Conservation (phyloP, 2,329 filamentous ascomycete species). For the Talaromyces sp. region DNA sequence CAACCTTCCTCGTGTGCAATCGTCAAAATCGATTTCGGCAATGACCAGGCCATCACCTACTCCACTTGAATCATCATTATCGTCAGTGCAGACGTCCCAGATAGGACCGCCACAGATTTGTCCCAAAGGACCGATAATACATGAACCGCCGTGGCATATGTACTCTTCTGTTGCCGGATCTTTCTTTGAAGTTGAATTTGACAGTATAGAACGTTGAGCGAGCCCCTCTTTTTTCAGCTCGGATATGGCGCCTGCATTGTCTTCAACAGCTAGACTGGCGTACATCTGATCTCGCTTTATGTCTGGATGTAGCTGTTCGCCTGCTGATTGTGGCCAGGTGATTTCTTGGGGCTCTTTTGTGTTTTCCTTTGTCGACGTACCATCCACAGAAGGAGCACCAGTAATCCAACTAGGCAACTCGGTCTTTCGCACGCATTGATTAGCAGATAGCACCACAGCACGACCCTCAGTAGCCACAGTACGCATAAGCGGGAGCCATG, state of each 20-base stretch:
- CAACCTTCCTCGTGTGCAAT: constrained; percentile 75
- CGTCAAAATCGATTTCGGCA: constrained; percentile 78
- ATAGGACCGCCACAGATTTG: constrained; percentile 76
- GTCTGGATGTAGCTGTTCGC: constrained; percentile 19
- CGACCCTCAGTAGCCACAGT: constrained; percentile 78
- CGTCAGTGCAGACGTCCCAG: constrained; percentile 62
- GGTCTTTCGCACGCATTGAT: constrained; percentile 69
- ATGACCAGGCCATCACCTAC: constrained; percentile 54
- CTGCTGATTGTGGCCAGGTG: constrained; percentile 36
- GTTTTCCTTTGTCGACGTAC: not conserved
- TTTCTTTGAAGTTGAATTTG: not conserved
- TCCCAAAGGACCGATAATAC: constrained; percentile 74
- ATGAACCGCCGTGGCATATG: constrained; percentile 72
- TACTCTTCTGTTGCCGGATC: not conserved
- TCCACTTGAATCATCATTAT: constrained; percentile 25
- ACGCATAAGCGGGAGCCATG: constrained; percentile 78
- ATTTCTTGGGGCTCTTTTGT: constrained; percentile 46
- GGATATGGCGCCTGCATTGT: not conserved
- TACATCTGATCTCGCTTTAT: constrained; percentile 20
- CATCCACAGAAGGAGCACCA: not conserved
- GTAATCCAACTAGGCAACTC: constrained; percentile 59
- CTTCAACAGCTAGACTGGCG: constrained; percentile 13
- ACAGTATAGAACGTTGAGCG: not conserved
- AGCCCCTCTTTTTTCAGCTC: not conserved
- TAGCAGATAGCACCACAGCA: constrained; percentile 80